Evolutionary conservation across 2,329 filamentous ascomycete genomes (phyloP).

Genomic region (Claviceps sp.): DNA sequence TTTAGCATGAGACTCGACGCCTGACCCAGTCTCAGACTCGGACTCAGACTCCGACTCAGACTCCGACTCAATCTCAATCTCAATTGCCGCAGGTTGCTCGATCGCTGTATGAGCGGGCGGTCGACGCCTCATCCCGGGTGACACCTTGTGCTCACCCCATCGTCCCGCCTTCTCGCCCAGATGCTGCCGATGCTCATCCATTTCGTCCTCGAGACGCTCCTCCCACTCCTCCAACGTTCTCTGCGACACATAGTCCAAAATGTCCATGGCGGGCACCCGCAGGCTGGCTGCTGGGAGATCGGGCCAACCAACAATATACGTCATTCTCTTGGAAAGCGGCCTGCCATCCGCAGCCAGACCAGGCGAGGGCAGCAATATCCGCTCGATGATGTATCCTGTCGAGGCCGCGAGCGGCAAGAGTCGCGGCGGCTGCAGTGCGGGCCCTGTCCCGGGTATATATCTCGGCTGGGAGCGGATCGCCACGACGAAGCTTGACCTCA

Average conservation of each 20-base stretch:
- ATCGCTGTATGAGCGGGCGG: constrained; percentile 16
- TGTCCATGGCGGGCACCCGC: constrained; percentile 30
- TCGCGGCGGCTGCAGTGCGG: constrained; percentile 32
- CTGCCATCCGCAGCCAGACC: constrained; percentile 20
- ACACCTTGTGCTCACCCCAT: constrained; percentile 5
- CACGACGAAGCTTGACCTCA: not conserved
- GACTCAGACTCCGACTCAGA: constrained; percentile 1
- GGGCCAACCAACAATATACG: constrained; percentile 41
- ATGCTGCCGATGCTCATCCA: constrained; percentile 25
- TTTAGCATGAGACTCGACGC: constrained; percentile 10
- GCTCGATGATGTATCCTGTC: constrained; percentile 43
- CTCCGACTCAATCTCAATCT: constrained; percentile 9
- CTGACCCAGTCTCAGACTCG: not conserved
- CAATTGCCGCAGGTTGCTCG: constrained; percentile 15
- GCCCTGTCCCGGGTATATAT: constrained; percentile 35
- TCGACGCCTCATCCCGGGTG: constrained; percentile 12
- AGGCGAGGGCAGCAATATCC: constrained; percentile 31
- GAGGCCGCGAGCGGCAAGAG: constrained; percentile 35
- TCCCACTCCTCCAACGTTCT: constrained; percentile 44
- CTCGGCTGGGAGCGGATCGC: constrained; percentile 8
- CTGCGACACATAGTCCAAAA: constrained; percentile 47
- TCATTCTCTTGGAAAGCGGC: constrained; percentile 29
- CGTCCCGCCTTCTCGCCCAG: constrained; percentile 13
- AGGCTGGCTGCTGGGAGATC: constrained; percentile 36
- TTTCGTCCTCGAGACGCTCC: constrained; percentile 27